Percentiles rank a stretch among this genome's conserved stretches.
These are phyloP conservation scores for Xylaria grammica DNA, from an alignment of 495 filamentous ascomycete genomes.

Conservation along the genomic window DNA sequence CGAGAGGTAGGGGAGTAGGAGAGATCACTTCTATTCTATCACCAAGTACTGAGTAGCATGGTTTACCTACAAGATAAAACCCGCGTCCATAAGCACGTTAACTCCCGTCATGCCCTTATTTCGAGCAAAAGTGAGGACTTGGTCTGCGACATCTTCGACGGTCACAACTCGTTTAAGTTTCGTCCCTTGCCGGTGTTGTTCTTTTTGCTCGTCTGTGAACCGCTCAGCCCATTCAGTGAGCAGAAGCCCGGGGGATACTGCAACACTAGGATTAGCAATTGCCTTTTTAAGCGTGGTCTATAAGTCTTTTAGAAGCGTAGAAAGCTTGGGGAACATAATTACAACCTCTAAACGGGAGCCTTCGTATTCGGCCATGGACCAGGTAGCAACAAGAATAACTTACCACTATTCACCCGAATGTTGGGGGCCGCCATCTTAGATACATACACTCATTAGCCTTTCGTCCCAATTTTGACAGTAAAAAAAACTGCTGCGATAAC, in stretches of 20 bases:
- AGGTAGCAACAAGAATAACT: neutral
- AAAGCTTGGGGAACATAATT: neutral
- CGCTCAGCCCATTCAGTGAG: slow-evolving; percentile 54
- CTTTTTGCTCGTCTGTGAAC: slow-evolving; percentile 52
- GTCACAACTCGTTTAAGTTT: slow-evolving; percentile 57
- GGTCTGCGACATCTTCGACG: slow-evolving; percentile 58
- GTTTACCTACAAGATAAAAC: slow-evolving; percentile 35
- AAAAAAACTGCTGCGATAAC: neutral
- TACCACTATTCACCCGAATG: slow-evolving; percentile 56
- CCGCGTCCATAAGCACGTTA: slow-evolving; percentile 52
- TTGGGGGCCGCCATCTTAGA: slow-evolving; percentile 50
- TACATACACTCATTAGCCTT: neutral
- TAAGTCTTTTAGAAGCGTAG: neutral
- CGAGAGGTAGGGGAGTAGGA: slow-evolving; percentile 55
- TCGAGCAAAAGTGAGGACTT: slow-evolving; percentile 50
- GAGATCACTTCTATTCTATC: neutral
- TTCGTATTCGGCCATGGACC: neutral
- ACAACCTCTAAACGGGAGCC: too few species aligned
- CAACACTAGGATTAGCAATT: slow-evolving; percentile 20
- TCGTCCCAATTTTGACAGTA: neutral
- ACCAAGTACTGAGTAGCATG: neutral
- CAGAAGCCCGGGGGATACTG: slow-evolving; percentile 15
- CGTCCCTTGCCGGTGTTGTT: slow-evolving; percentile 48
- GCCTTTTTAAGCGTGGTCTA: neutral
- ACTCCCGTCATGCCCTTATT: slow-evolving; percentile 48